Evolutionary conservation across 116 monocot genomes (phyloP), one percentile per base, ranked within the genome.

Genomic region (Thalassia testudinum): DNA sequence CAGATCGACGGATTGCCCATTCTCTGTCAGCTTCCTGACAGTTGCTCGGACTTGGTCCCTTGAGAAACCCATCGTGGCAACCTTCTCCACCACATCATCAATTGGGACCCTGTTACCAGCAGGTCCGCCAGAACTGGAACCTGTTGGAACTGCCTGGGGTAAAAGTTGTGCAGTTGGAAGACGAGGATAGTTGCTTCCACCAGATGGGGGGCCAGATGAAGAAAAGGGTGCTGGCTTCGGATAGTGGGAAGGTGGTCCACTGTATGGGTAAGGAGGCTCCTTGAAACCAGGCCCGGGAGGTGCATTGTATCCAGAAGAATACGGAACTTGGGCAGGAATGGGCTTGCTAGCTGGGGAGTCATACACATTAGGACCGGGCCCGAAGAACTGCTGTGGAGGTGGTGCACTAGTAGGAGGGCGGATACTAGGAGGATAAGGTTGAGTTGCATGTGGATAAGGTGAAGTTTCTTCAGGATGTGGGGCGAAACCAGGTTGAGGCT

Each of bases 41-140:
- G 89, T 77, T 42, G 78, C 89, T 60, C 79, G 76, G 1, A 89
- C 97, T 64, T 82, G 89, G 26, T 97, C 89, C 49, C 77, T 85
- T 12, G 89, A 82, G 61, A 97, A 97, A 1, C 95, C 95, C 95
- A 97, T 97, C 0, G 70, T 78, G 12, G 77, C 60, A 27, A 97
- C 85, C 66, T 88, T 85, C 42, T 97, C 88, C 58, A 97, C 82
- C 51, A 89, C 89, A 70, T 97, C 97, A 64, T 97, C 97, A 22
- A 88, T 38, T 0, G 79, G 68, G 24, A 79, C 65, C 49, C 77
- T 73, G 37, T 67, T 79, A 7, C 87, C 68, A 27, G 25, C 64
- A 0, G 76, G 43, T 12, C 58, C 52, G 2, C 70, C 25, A 1
- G 57, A 66, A 8, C 56, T 25, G 26, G 26, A 18, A 21, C 37